Percentiles rank a stretch among this genome's conserved stretches.
Evolutionary conservation across 2,329 filamentous ascomycete species (phyloP).

Genomic region (Botrytis cinerea): DNA sequence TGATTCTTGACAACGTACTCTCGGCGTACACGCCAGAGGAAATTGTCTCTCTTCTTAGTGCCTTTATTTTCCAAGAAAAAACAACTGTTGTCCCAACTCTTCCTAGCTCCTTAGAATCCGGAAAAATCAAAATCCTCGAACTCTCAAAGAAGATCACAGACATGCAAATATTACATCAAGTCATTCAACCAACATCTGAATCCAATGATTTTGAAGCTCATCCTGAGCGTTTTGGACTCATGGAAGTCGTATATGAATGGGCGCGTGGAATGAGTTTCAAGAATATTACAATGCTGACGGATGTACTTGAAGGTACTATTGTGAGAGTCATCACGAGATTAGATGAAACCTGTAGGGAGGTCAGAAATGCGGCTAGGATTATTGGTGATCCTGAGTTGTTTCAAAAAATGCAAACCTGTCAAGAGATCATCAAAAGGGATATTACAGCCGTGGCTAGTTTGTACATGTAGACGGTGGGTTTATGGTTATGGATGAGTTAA

Average conservation of each 20-base stretch:
- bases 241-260: conserved; percentile 99
- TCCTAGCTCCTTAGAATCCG: conserved; percentile 77
- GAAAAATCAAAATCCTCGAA: conserved; percentile 80
- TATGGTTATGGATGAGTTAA: not conserved
- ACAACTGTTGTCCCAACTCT: conserved; percentile 79
- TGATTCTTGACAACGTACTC: conserved; percentile 94
- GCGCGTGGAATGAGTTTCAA: conserved; percentile 97
- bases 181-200: conserved; percentile 86
- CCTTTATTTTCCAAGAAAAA: conserved; percentile 98
- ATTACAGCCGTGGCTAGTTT: conserved; percentile 87
- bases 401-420: conserved; percentile 94
- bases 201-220: conserved; percentile 87
- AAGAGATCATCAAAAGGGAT: conserved; percentile 97
- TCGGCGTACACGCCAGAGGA: conserved; percentile 95
- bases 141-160: conserved; percentile 93
- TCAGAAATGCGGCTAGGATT: conserved; percentile 94
- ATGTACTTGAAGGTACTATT: conserved; percentile 96
- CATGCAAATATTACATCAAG: conserved; percentile 86
- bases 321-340: conserved; percentile 90
- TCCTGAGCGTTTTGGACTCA: conserved; percentile 80
- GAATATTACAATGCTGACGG: conserved; percentile 92
- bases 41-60: conserved; percentile 89
- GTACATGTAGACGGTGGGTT: conserved; percentile 68
- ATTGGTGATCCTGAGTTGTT: conserved; percentile 93
- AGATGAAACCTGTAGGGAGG: conserved; percentile 95